Percentiles rank a stretch among this genome's conserved stretches.
These are phyloP conservation scores for Zymoseptoria tritici DNA, from an alignment of 2,329 filamentous ascomycete genomes.

Conservation along the genomic window DNA sequence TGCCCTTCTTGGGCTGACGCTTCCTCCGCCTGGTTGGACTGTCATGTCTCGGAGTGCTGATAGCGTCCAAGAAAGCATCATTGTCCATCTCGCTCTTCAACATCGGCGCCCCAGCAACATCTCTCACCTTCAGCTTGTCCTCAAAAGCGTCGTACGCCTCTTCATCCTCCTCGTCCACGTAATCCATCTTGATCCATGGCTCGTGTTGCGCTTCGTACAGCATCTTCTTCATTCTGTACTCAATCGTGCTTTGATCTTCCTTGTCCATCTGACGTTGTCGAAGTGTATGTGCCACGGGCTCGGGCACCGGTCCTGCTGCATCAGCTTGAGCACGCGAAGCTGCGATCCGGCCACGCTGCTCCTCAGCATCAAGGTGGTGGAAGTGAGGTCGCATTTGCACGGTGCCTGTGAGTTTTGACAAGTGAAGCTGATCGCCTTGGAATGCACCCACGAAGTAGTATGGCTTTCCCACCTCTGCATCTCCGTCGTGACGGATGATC, in stretches of 20 bases:
- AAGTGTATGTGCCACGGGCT: conserved; percentile 16
- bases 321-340: conserved; percentile 37
- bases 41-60: conserved; percentile 47
- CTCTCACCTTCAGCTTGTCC: conserved; percentile 58
- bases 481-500: conserved; percentile 55
- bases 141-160: conserved; percentile 70
- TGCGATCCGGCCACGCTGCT: conserved; percentile 58
- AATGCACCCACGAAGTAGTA: conserved; percentile 91
- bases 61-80: conserved; percentile 54
- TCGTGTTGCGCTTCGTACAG: conserved; percentile 75
- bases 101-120: conserved; percentile 38
- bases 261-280: conserved; percentile 35
- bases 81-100: conserved; percentile 50
- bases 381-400: conserved; percentile 87
- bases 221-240: conserved; percentile 57
- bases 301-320: conserved; percentile 39
- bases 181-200: conserved; percentile 70
- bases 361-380: conserved; percentile 80
- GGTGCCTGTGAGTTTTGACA: conserved; percentile 74
- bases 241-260: conserved; percentile 55
- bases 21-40: conserved; percentile 34
- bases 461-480: conserved; percentile 61
- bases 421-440: conserved; percentile 72
- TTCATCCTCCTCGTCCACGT: conserved; percentile 71
- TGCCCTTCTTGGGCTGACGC: conserved; percentile 23